Evolutionary conservation across 2,329 filamentous ascomycete species (phyloP), one percentile per base, ranked within the genome.

Genomic region (Beauveria rudraprayagi): DNA sequence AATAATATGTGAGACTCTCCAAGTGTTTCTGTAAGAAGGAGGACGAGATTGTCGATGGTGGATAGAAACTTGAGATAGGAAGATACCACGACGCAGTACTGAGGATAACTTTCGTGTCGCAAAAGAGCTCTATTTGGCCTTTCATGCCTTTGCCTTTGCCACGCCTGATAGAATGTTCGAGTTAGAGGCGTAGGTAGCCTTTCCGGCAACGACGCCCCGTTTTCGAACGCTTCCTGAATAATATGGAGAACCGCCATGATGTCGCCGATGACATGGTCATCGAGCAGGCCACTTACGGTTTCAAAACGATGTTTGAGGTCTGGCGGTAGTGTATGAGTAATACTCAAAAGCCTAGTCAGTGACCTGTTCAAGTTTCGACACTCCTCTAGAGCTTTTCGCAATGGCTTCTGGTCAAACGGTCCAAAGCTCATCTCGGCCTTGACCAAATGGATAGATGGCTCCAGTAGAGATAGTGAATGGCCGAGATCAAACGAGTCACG

Each of bases 171-270:
- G 7, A 69, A 70, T 3, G 73, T 71, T 3, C 72, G 70, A 1
- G 79, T 65, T 17, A 82, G 64, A 2, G 80, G 80, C 1, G 76
- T 75, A 0, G 80, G 79, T 0, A 82, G 64, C 3, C 78, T 69
- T 54, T 79, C 76, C 0, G 80, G 79, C 1, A 80, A 64, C 1
- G 80, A 72, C n/a, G 75, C 74, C 0, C 77, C 79, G 0, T 77
- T 80, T 34, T 76, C 73, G 6, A 82, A 65, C 1, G 77, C 69
- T 52, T 80, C 78, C 55, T 79, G 77, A 4, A 79, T 66, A 3
- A 81, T 72, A 1, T 69, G 70, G 1, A 82, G 65, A 4, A 81
- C 77, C 1, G 77, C 77, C 79, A 82, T 82, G 54, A 79, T 64
- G 30, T 80, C 79, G 3, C 76, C 78, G 6, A 82, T 75, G 17